A percentile compares a stretch with the other conserved stretches of the same genome.
phyloP scores from a whole-genome alignment of 495 filamentous ascomycete genomes.

The Schizothecium vesticola region DNA sequence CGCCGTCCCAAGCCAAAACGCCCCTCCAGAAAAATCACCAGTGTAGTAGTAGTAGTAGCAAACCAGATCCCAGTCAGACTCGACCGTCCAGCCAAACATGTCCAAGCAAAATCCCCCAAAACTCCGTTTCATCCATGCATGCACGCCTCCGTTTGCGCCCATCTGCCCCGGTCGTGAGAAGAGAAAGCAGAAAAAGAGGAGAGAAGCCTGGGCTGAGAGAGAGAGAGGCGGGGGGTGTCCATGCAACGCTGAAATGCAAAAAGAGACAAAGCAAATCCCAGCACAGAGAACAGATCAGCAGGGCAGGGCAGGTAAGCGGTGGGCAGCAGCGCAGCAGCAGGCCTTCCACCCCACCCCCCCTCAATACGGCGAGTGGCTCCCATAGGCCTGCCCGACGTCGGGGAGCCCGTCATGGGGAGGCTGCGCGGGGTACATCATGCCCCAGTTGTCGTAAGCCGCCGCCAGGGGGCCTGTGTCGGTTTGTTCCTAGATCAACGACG shows the following conservation, averaged over 20 bases:
- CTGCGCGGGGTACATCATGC: neutral
- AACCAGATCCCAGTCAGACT: no score
- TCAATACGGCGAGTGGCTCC: neutral
- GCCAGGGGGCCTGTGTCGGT: neutral
- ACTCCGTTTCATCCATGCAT: neutral
- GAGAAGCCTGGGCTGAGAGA: neutral
- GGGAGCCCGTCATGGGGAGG: neutral
- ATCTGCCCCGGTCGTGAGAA: no score
- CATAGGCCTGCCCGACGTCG: neutral
- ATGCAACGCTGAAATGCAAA: neutral
- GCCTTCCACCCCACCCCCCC: no score
- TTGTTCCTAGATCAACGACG: slow-evolving; percentile 20
- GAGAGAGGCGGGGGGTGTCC: neutral
- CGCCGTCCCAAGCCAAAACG: neutral
- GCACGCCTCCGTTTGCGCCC: neutral
- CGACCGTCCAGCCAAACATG: neutral
- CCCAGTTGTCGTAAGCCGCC: neutral
- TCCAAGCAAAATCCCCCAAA: neutral
- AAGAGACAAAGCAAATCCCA: neutral
- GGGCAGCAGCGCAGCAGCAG: no score
- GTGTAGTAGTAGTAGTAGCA: neutral
- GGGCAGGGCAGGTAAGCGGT: neutral
- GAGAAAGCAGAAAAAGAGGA: neutral
- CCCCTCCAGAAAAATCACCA: neutral
- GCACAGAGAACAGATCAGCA: neutral